Percentiles rank a stretch among this genome's conserved stretches.
Conservation (phyloP, 2,329 filamentous ascomycete genomes). For the Calonectria honghensis region DNA sequence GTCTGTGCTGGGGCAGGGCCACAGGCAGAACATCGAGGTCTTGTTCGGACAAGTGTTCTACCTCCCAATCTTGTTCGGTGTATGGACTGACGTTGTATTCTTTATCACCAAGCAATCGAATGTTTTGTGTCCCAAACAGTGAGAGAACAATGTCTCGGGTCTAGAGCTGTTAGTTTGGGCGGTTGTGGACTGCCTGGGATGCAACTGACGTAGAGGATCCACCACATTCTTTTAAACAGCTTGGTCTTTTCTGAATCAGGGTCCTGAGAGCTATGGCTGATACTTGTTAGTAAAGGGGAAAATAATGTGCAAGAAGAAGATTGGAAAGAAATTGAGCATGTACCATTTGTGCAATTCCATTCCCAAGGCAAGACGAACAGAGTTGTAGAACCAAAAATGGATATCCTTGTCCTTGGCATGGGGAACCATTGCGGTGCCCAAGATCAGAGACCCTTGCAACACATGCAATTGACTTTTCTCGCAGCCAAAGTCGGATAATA, state of each 20-base stretch:
- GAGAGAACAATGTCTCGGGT: conserved; percentile 35
- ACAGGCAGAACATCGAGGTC: conserved; percentile 17
- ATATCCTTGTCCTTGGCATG: conserved; percentile 32
- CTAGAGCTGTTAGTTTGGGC: conserved; percentile 2
- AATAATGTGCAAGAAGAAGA: too few relatives aligned
- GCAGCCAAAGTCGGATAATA: conserved; percentile 32
- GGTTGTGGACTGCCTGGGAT: too few relatives aligned
- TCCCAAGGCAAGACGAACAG: conserved; percentile 29
- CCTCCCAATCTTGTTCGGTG: conserved; percentile 37
- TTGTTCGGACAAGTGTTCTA: conserved; percentile 4
- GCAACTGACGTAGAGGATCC: conserved; percentile 31
- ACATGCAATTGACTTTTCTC: conserved; percentile 30
- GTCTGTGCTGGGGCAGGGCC: conserved; percentile 6
- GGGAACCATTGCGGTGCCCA: conserved; percentile 32
- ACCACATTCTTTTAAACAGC: conserved; percentile 37
- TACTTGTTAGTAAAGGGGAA: not conserved
- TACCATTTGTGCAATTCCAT: conserved; percentile 36
- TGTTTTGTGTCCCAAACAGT: conserved; percentile 33
- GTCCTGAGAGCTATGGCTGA: conserved; percentile 13
- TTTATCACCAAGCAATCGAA: conserved; percentile 26
- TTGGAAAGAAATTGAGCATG: too few relatives aligned
- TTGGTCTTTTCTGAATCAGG: conserved; percentile 21
- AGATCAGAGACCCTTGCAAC: conserved; percentile 28
- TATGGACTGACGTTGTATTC: conserved; percentile 24
- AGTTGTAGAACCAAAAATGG: conserved; percentile 37